A percentile compares a stretch with the other conserved stretches of the same genome.
Conservation (phyloP, 352 stramenopile species). For the Pythium brassicae region DNA sequence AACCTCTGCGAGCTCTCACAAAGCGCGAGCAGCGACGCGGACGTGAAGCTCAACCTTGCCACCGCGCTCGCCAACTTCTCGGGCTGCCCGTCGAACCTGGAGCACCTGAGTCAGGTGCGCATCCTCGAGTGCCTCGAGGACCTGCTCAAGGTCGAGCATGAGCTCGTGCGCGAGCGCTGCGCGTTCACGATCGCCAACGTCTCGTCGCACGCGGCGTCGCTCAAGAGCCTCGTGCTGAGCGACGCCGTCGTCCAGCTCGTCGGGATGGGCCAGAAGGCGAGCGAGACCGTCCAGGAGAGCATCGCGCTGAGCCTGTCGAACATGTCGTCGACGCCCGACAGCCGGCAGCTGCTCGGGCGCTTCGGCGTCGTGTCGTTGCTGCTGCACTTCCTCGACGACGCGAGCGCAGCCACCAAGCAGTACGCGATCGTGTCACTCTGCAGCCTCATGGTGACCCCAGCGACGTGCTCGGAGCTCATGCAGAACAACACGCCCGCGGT, state of each 20-base stretch:
- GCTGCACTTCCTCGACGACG: slow-evolving; percentile 59
- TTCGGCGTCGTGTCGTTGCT: slow-evolving; percentile 70
- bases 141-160: slow-evolving; percentile 70
- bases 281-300: slow-evolving; percentile 59
- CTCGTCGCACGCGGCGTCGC: slow-evolving; percentile 48
- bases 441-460: slow-evolving; percentile 52
- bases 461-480: slow-evolving; percentile 58
- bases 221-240: slow-evolving; percentile 65
- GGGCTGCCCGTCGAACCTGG: slow-evolving; percentile 58
- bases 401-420: slow-evolving; percentile 48
- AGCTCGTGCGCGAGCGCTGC: slow-evolving; percentile 60
- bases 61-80: slow-evolving; percentile 82
- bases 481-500: slow-evolving; percentile 61
- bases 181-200: slow-evolving; percentile 75
- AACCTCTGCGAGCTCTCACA: slow-evolving; percentile 66
- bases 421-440: slow-evolving; percentile 69
- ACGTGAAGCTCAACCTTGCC: slow-evolving; percentile 56
- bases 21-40: slow-evolving; percentile 22
- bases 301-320: slow-evolving; percentile 72
- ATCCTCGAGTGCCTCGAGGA: slow-evolving; percentile 74
- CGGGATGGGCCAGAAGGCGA: slow-evolving; percentile 48
- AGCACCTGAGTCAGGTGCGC: slow-evolving; percentile 54
- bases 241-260: slow-evolving; percentile 65
- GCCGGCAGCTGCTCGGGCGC: slow-evolving; percentile 46
- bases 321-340: slow-evolving; percentile 58